Evolutionary conservation across 768 basidiomycete species (phyloP).

Genomic region (Xerocomus brunneocitrinus): DNA sequence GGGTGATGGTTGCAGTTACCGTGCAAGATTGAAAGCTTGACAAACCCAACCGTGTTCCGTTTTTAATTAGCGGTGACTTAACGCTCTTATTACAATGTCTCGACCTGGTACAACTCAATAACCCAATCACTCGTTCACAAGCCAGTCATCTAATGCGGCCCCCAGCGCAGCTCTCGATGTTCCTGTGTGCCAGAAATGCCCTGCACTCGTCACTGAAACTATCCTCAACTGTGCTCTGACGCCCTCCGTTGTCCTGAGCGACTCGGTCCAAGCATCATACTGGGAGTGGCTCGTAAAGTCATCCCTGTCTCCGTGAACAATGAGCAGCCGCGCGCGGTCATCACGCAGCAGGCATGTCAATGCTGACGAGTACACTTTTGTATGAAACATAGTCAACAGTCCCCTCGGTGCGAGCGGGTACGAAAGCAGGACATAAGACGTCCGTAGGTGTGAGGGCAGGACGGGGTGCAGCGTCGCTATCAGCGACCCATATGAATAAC

Average conservation of each 20-base stretch:
- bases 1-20: constrained; percentile 27
- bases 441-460: constrained; percentile 44
- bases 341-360: constrained; percentile 49
- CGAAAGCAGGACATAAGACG: constrained; percentile 66
- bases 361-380: constrained; percentile 47
- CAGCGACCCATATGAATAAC: constrained; percentile 79
- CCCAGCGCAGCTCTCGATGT: constrained; percentile 21
- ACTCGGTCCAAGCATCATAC: constrained; percentile 54
- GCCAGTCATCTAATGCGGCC: constrained; percentile 20
- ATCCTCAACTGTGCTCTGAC: constrained; percentile 25
- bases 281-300: constrained; percentile 58
- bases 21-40: constrained; percentile 6
- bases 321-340: constrained; percentile 46
- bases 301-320: constrained; percentile 65
- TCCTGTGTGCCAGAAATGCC: constrained; percentile 64
- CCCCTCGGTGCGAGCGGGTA: constrained; percentile 69
- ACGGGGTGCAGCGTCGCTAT: constrained; percentile 64
- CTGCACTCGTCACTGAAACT: constrained; percentile 42
- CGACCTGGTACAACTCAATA: not conserved
- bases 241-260: constrained; percentile 30
- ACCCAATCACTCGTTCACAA: constrained; percentile 4
- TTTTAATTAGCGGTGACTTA: constrained; percentile 9
- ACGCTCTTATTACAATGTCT: not conserved
- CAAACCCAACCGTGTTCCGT: constrained; percentile 5
- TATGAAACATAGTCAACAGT: constrained; percentile 65